Evolutionary conservation across 2,329 filamentous ascomycete genomes (phyloP), one percentile per base, ranked within the genome.

Genomic region (Xylaria polymorpha): DNA sequence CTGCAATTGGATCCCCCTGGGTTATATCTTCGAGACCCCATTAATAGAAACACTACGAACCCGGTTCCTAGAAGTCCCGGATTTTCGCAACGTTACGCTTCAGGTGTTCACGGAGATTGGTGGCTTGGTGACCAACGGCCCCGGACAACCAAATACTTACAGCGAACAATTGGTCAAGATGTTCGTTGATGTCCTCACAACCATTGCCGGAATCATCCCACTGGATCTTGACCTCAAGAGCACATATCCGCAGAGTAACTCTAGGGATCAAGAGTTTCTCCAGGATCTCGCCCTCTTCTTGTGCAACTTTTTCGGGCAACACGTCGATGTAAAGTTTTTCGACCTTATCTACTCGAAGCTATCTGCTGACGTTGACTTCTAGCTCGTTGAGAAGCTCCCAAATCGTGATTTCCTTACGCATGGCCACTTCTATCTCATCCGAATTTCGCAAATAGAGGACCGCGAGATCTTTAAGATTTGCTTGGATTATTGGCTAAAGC

Each of bases 401-500:
- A 98, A 98, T 82, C 89, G 91, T 74, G 96, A 99, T 77, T 99
- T 93, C 81, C 90, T 99, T 51, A 93, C 94, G 0, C 96, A 99
- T 78, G 95, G 94, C 20, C 96, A 99, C 82, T 98, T 97, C 82
- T 99, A 99, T 81, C 90, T 99, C 15, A 98, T 99, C 77, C 91
- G 95, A 71, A 98, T 99, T 81, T 98, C 94, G 57, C 94, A 99
- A 83, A 99, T 99, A 74, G 96, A 99, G 74, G 97, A 99, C 78
- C 91, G 96, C 64, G 96, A 99, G 81, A 97, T 99, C 73, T 99
- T 99, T 89, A 99, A 99, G 87, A 99, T 99, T 78, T 97, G 93
- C 79, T 85, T 99, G 71, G 97, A 99, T 80, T 99, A 99, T 84
- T 99, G 96, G 96, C 96, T 97, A 44, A 98, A 98, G 83, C 87